Conservation (phyloP, 176 grass and related monocot species). For the Neostapfia colusana region DNA sequence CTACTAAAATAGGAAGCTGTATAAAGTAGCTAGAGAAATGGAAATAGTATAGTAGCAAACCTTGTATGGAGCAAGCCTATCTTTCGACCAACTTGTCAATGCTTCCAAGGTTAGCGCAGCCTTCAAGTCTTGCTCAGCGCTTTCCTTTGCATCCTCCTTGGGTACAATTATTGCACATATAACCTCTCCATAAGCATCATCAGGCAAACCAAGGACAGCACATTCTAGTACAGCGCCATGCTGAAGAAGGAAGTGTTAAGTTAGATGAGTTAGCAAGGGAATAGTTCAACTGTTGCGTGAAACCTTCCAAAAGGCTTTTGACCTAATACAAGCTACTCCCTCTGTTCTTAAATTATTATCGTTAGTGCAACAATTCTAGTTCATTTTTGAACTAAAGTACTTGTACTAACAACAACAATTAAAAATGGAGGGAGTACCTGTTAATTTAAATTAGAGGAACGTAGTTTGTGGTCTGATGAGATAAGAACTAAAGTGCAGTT, state of each 20-base stretch:
- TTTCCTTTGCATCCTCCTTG: slow-evolving; percentile 56
- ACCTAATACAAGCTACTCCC: slow-evolving; percentile 3
- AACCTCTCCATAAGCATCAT: slow-evolving; percentile 86
- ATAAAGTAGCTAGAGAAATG: slow-evolving; percentile 9
- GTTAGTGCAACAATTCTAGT: too few species aligned
- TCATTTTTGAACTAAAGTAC: too few species aligned
- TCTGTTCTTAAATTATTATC: too few species aligned
- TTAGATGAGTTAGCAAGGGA: slow-evolving; percentile 22
- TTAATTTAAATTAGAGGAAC: background rate
- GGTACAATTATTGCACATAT: slow-evolving; percentile 83
- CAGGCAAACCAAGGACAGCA: slow-evolving; percentile 75
- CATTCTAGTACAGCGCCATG: slow-evolving; percentile 70
- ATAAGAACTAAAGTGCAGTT: slow-evolving; percentile 14
- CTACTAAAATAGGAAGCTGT: too few species aligned
- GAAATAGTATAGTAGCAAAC: slow-evolving; percentile 43
- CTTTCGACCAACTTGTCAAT: slow-evolving; percentile 75
- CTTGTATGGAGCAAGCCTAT: slow-evolving; percentile 98
- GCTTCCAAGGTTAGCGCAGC: slow-evolving; percentile 68
- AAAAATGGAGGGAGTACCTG: background rate
- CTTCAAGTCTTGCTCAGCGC: slow-evolving; percentile 49
- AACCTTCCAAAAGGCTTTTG: slow-evolving; percentile 15
- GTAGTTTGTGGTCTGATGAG: background rate
- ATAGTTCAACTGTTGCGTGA: background rate
- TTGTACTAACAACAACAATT: too few species aligned
- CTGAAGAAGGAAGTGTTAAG: slow-evolving; percentile 39